Evolutionary conservation across 106 monocot species (phyloP).

Genomic region (Apostasia ramifera): DNA sequence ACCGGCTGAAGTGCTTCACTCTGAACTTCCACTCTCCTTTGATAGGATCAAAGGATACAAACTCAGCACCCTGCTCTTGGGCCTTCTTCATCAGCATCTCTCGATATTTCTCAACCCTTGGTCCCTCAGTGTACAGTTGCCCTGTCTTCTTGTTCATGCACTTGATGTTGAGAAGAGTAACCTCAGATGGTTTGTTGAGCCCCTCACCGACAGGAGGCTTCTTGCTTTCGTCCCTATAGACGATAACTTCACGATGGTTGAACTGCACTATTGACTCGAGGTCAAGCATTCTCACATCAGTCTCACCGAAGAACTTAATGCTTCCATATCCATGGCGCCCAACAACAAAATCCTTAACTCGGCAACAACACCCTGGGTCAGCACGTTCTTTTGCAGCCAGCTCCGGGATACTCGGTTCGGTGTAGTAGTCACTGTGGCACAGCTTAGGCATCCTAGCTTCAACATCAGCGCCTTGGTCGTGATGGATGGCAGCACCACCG

Average conservation of each 20-base stretch:
- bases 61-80: slow-evolving; percentile 83
- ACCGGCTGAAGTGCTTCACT: slow-evolving; percentile 82
- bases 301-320: slow-evolving; percentile 74
- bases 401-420: slow-evolving; percentile 62
- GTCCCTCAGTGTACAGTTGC: slow-evolving; percentile 53
- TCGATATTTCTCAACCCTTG: slow-evolving; percentile 64
- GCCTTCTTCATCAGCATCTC: slow-evolving; percentile 78
- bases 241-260: slow-evolving; percentile 81
- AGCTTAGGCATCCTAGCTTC: slow-evolving; percentile 78
- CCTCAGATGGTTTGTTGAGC: slow-evolving; percentile 87
- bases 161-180: slow-evolving; percentile 81
- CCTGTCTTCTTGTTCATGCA: slow-evolving; percentile 83
- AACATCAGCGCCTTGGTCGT: slow-evolving; percentile 49
- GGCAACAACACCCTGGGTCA: slow-evolving; percentile 63
- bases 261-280: slow-evolving; percentile 79
- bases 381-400: slow-evolving; percentile 78
- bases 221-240: slow-evolving; percentile 71
- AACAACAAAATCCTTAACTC: slow-evolving; percentile 75
- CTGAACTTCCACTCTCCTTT: slow-evolving; percentile 91
- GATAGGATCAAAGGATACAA: slow-evolving; percentile 59
- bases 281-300: slow-evolving; percentile 80
- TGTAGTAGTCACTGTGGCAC: slow-evolving; percentile 62
- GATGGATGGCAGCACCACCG: slow-evolving; percentile 39
- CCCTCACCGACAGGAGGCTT: slow-evolving; percentile 87
- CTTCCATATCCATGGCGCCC: slow-evolving; percentile 75